Conservation (phyloP, 78 protist species). For the slime mould (Dictyostelium discoideum) region DNA sequence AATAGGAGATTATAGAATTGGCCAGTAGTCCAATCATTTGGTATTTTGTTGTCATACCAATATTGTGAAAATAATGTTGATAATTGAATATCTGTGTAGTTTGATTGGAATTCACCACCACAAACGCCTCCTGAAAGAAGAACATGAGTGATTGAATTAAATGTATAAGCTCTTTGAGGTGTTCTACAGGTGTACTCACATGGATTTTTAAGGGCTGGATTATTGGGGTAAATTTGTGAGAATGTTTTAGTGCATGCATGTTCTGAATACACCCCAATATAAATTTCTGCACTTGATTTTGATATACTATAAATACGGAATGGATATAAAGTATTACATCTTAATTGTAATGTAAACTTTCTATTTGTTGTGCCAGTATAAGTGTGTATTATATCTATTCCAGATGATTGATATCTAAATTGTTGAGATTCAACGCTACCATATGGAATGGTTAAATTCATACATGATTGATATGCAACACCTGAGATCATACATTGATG, state of each 20-base stretch:
- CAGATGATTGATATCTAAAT: not conserved
- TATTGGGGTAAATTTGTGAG: not conserved
- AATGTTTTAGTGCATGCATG: not conserved
- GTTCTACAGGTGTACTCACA: not conserved
- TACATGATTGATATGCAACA: not conserved
- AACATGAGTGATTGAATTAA: not conserved
- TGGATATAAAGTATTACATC: no score
- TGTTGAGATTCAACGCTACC: not conserved
- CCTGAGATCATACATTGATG: not conserved
- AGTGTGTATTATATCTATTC: not conserved
- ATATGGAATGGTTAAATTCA: not conserved
- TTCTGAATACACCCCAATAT: not conserved
- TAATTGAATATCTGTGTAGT: not conserved
- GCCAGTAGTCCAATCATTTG: not conserved
- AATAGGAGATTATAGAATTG: not conserved
- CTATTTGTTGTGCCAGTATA: not conserved
- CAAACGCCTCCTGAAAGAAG: not conserved
- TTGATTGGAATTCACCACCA: not conserved
- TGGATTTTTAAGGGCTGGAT: not conserved
- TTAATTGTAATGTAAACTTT: not conserved
- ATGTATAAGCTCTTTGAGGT: not conserved
- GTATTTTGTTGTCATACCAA: not conserved
- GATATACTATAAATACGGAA: no score
- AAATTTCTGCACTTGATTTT: no score
- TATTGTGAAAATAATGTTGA: not conserved